Evolutionary conservation across 208 protist genomes (phyloP).

Genomic region (Phytomonas francai): DNA sequence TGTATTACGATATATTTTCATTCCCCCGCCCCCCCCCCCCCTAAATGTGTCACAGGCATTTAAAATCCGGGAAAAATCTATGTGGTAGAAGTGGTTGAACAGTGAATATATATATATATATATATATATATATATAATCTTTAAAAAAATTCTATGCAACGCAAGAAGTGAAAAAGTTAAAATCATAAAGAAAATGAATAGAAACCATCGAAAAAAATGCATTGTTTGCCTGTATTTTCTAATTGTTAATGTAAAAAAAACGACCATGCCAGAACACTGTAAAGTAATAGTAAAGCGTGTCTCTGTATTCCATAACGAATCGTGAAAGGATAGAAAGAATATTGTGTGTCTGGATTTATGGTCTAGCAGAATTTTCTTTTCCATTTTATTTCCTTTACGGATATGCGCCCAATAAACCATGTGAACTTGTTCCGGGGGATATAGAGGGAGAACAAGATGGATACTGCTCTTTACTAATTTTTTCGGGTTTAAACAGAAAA

Average conservation of each 20-base stretch:
- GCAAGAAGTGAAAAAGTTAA: slow-evolving; percentile 13
- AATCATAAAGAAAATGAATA: slow-evolving; percentile 12
- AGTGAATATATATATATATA: slow-evolving; percentile 10
- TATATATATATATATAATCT: slow-evolving; percentile 11
- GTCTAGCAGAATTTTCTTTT: neutral
- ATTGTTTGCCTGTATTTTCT: neutral
- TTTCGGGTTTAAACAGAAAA: slow-evolving; percentile 7
- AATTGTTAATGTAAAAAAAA: neutral
- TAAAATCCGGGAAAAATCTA: too few species aligned
- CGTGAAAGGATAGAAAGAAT: too few species aligned
- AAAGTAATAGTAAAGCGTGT: neutral
- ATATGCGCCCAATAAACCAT: neutral
- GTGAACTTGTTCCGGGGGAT: neutral
- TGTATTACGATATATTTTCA: neutral
- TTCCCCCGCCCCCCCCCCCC: neutral
- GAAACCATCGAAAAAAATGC: neutral
- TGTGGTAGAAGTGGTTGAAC: neutral
- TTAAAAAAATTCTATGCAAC: neutral
- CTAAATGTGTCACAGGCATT: neutral
- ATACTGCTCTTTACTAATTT: slow-evolving; percentile 1
- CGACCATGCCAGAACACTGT: neutral
- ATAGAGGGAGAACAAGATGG: neutral
- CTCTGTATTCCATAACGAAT: neutral
- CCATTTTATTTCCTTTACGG: neutral
- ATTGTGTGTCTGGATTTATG: too few species aligned